phyloP scores from a whole-genome alignment of 73 alveolate genomes.

The Paramecium sonneborni region DNA sequence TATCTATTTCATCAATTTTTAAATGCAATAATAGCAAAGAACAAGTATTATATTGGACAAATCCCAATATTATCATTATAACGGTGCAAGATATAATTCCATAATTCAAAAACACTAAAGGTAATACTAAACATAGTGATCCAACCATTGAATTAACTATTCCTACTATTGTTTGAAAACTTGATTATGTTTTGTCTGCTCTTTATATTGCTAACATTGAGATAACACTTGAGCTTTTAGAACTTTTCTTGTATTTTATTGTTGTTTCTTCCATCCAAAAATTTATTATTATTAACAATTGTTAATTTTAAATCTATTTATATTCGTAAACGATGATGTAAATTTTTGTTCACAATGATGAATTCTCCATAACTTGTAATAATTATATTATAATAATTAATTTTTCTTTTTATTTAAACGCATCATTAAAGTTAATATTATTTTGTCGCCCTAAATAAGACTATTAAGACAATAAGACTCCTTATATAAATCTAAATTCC shows the following conservation, averaged over 20 bases:
- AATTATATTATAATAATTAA: not conserved
- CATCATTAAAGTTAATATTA: not conserved
- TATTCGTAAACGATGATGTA: not conserved
- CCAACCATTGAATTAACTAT: conserved; percentile 67
- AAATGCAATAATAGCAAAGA: conserved; percentile 14
- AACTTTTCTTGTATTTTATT: not conserved
- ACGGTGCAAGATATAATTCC: conserved; percentile 44
- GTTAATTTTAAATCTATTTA: not conserved
- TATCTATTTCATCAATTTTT: conserved; percentile 29
- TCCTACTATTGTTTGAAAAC: conserved; percentile 43
- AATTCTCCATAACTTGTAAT: not conserved
- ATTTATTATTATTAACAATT: not conserved
- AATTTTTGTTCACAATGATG: not conserved
- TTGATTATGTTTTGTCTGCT: not conserved
- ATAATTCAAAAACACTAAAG: conserved; percentile 32
- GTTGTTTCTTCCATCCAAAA: not conserved
- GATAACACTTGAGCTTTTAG: not conserved
- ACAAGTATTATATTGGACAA: conserved; percentile 52
- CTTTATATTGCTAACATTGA: not conserved
- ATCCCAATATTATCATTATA: conserved; percentile 59
- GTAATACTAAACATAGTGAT: conserved; percentile 49
- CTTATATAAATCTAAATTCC: no score
- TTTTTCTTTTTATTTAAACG: not conserved
- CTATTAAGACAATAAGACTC: not conserved
- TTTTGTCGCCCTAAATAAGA: not conserved